These are phyloP conservation scores for Candida germanica DNA, from an alignment of 805 yeast genomes.

Conservation along the genomic window DNA sequence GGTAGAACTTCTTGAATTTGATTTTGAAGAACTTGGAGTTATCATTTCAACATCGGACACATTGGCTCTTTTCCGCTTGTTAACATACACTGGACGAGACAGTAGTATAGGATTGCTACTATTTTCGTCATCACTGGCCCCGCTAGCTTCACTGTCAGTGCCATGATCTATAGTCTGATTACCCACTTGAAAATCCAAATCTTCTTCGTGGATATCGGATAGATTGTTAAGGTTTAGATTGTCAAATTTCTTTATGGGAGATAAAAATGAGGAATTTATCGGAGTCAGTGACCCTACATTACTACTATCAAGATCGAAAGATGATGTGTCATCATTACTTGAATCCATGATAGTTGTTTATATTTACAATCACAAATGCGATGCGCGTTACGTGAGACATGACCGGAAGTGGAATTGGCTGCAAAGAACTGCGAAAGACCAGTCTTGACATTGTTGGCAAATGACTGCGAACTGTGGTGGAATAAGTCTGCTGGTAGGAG, in stretches of 20 bases:
- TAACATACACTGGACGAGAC: constrained; percentile 19
- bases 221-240: constrained; percentile 28
- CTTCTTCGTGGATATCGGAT: constrained; percentile 14
- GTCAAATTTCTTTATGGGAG: constrained; percentile 36
- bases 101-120: constrained; percentile 2
- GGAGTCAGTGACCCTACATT: constrained; percentile 13
- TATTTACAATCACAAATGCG: too few relatives aligned
- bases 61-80: constrained; percentile 23
- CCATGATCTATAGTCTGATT: constrained; percentile 5
- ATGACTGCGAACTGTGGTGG: too few relatives aligned
- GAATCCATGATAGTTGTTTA: constrained; percentile 3
- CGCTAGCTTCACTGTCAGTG: constrained; percentile 9
- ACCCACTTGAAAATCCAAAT: constrained; percentile 5
- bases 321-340: constrained; percentile 4
- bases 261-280: constrained; percentile 20
- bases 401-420: background rate
- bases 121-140: constrained; percentile 16
- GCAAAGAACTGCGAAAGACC: too few relatives aligned
- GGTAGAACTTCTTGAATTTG: background rate
- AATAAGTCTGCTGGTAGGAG: too few relatives aligned
- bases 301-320: constrained; percentile 10
- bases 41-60: constrained; percentile 15
- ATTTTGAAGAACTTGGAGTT: constrained; percentile 7
- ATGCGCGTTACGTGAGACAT: too few relatives aligned
- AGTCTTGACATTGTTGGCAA: too few relatives aligned